phyloP scores from a whole-genome alignment of 441 rosid genomes.

The Macaranga tanarius region DNA sequence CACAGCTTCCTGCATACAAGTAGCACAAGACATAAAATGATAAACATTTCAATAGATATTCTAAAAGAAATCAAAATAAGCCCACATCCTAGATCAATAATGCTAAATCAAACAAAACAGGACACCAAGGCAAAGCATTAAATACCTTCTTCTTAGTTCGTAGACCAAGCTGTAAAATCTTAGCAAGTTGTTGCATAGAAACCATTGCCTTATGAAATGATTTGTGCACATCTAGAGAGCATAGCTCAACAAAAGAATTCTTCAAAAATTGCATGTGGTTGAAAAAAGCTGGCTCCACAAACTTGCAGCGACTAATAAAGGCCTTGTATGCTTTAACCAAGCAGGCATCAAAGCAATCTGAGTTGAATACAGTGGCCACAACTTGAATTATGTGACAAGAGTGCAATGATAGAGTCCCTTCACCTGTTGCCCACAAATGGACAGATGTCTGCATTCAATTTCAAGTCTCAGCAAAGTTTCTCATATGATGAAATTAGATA shows the following conservation, averaged over 20 bases:
- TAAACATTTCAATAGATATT: not conserved
- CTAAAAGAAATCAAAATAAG: not conserved
- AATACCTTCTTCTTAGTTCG: conserved; percentile 72
- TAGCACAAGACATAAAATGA: not conserved
- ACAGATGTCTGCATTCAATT: conserved; percentile 57
- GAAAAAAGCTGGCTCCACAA: conserved; percentile 46
- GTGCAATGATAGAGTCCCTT: conserved; percentile 49
- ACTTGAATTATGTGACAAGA: conserved; percentile 62
- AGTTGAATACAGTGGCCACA: conserved; percentile 54
- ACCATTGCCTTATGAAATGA: conserved; percentile 56
- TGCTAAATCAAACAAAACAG: conserved; percentile 6
- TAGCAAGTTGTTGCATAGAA: conserved; percentile 70
- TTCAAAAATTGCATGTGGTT: conserved; percentile 51
- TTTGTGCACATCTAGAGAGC: conserved; percentile 76
- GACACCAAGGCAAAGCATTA: conserved; percentile 9
- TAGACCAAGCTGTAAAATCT: conserved; percentile 65
- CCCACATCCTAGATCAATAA: not conserved
- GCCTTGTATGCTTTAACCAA: conserved; percentile 65
- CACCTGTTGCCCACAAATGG: conserved; percentile 81
- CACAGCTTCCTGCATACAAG: conserved; percentile 35
- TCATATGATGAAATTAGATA: not conserved
- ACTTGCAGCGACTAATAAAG: conserved; percentile 63
- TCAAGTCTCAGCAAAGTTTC: conserved; percentile 7
- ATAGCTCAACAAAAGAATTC: conserved; percentile 67
- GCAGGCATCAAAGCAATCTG: conserved; percentile 63